Percentiles rank a stretch among this genome's conserved stretches.
These are phyloP conservation scores for Butyriboletus appendiculatus DNA, from an alignment of 1,284 basidiomycete genomes.

Conservation along the genomic window DNA sequence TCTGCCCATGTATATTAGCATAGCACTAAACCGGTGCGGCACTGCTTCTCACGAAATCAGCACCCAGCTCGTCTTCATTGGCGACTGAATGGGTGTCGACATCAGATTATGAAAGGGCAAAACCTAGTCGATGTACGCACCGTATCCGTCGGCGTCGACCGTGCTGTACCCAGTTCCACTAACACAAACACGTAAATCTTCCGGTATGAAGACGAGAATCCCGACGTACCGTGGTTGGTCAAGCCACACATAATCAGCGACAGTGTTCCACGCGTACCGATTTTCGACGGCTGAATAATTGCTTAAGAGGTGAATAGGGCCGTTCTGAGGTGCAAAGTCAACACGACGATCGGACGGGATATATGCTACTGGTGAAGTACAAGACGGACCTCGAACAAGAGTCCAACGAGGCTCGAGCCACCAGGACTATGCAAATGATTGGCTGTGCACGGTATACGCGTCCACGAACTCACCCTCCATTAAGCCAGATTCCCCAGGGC, in stretches of 20 bases:
- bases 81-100: conserved; percentile 40
- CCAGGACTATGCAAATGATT: conserved; percentile 52
- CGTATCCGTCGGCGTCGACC: conserved; percentile 55
- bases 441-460: neutral
- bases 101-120: conserved; percentile 17
- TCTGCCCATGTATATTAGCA: too few relatives aligned
- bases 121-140: conserved; percentile 35
- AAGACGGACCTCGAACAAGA: conserved; percentile 58
- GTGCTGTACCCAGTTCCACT: conserved; percentile 69
- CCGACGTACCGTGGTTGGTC: conserved; percentile 68
- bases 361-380: neutral
- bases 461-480: conserved; percentile 56
- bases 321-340: conserved; percentile 49
- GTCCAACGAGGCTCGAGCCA: conserved; percentile 62
- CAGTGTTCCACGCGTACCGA: conserved; percentile 53
- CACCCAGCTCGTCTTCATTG: conserved; percentile 65
- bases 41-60: conserved; percentile 55
- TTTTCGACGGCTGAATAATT: conserved; percentile 54
- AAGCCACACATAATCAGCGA: conserved; percentile 70
- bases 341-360: conserved; percentile 19
- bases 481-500: conserved; percentile 79
- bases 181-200: conserved; percentile 5
- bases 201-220: neutral
- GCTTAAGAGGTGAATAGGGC: conserved; percentile 56
- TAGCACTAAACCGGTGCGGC: too few relatives aligned